phyloP scores from a whole-genome alignment of 1,139 yeast species.

The Suhomyces terraborum region DNA sequence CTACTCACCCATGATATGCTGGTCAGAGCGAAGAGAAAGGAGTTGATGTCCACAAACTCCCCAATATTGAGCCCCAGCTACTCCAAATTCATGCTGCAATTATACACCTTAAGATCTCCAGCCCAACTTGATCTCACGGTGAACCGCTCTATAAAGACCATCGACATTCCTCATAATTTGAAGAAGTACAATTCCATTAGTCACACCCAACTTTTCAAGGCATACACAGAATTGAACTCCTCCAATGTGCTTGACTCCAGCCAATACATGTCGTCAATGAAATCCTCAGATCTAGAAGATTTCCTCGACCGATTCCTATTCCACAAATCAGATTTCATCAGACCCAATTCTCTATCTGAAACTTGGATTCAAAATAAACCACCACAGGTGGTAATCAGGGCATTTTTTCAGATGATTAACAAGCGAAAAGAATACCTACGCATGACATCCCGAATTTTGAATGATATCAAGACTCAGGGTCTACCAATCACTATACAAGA shows the following conservation, averaged over 20 bases:
- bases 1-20: conserved; percentile 1
- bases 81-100: conserved; percentile 30
- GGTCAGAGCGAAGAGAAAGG: neutral
- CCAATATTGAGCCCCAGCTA: neutral
- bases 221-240: conserved; percentile 37
- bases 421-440: conserved; percentile 23
- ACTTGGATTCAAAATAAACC: conserved; percentile 11
- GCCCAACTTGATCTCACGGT: conserved; percentile 9
- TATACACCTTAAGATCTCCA: conserved; percentile 33
- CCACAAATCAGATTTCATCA: conserved; percentile 23
- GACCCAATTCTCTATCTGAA: conserved; percentile 25
- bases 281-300: conserved; percentile 42
- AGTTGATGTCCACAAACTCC: neutral
- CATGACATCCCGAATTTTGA: conserved; percentile 27
- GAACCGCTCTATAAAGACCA: conserved; percentile 8
- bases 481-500: conserved; percentile 36
- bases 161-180: conserved; percentile 12
- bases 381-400: conserved; percentile 4
- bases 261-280: neutral
- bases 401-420: conserved; percentile 23
- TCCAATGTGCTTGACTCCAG: neutral
- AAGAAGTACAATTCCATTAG: conserved; percentile 24
- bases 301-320: conserved; percentile 33
- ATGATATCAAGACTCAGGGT: conserved; percentile 29
- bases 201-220: conserved; percentile 31